phyloP scores from a whole-genome alignment of 805 yeast species.

The Lipomyces yamanashiensis region DNA sequence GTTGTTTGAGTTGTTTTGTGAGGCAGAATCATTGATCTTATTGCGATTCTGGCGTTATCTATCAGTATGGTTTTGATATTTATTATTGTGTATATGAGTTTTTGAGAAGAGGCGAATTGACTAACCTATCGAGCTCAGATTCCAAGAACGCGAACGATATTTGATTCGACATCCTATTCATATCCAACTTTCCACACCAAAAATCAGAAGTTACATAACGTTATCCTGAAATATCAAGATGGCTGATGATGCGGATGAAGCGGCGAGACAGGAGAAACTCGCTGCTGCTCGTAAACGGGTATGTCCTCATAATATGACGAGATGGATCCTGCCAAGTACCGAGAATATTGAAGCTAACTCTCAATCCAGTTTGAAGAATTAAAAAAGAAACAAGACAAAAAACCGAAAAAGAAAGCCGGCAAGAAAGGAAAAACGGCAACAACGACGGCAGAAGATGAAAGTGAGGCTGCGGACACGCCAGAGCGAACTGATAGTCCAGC shows the following conservation, averaged over 20 bases:
- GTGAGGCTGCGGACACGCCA: constrained; percentile 15
- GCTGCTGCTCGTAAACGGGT: constrained; percentile 76
- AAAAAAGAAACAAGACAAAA: constrained; percentile 61
- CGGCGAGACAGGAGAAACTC: constrained; percentile 60
- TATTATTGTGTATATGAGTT: too few species aligned
- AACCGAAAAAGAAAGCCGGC: constrained; percentile 40
- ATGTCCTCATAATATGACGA: constrained; percentile 30
- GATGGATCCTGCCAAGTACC: not conserved
- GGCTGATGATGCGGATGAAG: constrained; percentile 42
- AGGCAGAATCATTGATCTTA: too few species aligned
- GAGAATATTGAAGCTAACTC: not conserved
- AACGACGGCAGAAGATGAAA: constrained; percentile 6
- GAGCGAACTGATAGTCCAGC: constrained; percentile 25
- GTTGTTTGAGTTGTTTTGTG: too few species aligned
- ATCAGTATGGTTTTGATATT: too few species aligned
- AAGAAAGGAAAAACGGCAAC: constrained; percentile 16
- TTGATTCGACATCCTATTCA: not conserved
- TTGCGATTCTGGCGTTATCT: too few species aligned
- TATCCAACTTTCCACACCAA: too few species aligned
- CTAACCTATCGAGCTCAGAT: too few species aligned
- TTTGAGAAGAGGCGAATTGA: too few species aligned
- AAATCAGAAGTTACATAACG: too few species aligned
- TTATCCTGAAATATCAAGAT: not conserved
- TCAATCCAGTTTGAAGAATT: constrained; percentile 59
- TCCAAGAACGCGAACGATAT: too few species aligned